These are phyloP conservation scores for Vachellia pachyceras DNA, from an alignment of 306 rosid genomes.

Conservation along the genomic window DNA sequence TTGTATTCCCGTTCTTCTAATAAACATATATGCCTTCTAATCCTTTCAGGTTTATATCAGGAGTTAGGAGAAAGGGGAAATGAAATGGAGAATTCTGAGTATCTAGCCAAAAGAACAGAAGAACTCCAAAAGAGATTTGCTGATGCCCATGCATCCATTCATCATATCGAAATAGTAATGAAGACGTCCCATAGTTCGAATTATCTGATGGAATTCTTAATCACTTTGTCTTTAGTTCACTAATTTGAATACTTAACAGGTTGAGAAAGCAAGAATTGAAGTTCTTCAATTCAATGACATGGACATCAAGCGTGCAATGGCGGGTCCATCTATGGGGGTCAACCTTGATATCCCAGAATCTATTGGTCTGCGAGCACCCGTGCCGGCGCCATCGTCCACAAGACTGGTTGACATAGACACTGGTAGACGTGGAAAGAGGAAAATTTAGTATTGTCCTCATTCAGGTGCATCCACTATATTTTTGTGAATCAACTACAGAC, in stretches of 20 bases:
- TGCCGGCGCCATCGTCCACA: slow-evolving; percentile 58
- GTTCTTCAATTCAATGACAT: slow-evolving; percentile 57
- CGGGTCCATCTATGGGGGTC: slow-evolving; percentile 57
- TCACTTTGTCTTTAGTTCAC: slow-evolving; percentile 24
- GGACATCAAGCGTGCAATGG: slow-evolving; percentile 64
- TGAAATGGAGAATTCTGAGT: slow-evolving; percentile 89
- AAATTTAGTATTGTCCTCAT: slow-evolving; percentile 53
- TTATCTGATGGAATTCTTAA: background rate
- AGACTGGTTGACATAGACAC: slow-evolving; percentile 80
- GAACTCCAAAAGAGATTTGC: slow-evolving; percentile 79
- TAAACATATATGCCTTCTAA: slow-evolving; percentile 7
- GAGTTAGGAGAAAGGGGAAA: slow-evolving; percentile 91
- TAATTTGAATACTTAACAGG: slow-evolving; percentile 53
- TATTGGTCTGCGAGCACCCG: slow-evolving; percentile 67
- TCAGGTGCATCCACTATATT: slow-evolving; percentile 29
- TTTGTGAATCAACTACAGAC: slow-evolving; percentile 37
- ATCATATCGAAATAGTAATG: slow-evolving; percentile 90
- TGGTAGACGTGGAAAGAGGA: slow-evolving; percentile 76
- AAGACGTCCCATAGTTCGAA: slow-evolving; percentile 44
- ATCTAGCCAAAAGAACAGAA: slow-evolving; percentile 65
- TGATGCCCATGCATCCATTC: slow-evolving; percentile 81
- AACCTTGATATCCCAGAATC: slow-evolving; percentile 96
- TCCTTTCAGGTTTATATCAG: slow-evolving; percentile 73
- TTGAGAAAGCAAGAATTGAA: slow-evolving; percentile 64
- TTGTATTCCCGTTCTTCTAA: background rate